phyloP scores from a whole-genome alignment of 1,139 yeast species.

The Candida sojae region DNA sequence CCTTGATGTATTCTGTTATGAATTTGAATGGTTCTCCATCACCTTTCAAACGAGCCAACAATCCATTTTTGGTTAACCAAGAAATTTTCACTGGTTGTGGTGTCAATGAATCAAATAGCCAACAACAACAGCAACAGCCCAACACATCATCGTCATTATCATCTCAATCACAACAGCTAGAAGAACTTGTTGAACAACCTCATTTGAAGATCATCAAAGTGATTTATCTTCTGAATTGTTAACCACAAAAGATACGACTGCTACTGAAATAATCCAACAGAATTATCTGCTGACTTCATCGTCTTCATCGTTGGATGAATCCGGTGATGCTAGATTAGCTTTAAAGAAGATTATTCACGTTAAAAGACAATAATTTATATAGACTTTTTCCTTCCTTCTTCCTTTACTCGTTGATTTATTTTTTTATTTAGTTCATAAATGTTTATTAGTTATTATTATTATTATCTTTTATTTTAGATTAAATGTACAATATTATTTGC shows the following conservation, averaged over 20 bases:
- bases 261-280: not conserved
- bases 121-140: constrained; percentile 6
- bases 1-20: constrained; percentile 45
- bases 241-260: not conserved
- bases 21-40: constrained; percentile 31
- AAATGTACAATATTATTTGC: too few relatives aligned
- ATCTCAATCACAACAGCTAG: constrained; percentile 5
- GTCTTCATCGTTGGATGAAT: constrained; percentile 24
- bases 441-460: not conserved
- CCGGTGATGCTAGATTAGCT: constrained; percentile 45
- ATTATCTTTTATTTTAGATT: too few relatives aligned
- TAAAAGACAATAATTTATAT: constrained; percentile 22
- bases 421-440: constrained; percentile 1
- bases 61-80: constrained; percentile 32
- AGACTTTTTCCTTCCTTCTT: constrained; percentile 1
- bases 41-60: constrained; percentile 25
- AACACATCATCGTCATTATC: constrained; percentile 7
- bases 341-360: constrained; percentile 42
- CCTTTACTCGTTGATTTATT: not conserved
- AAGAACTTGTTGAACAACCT: constrained; percentile 6
- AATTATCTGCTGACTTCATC: constrained; percentile 8
- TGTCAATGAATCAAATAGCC: not conserved
- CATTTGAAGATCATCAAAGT: constrained; percentile 1
- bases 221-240: not conserved
- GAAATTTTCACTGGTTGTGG: constrained; percentile 25